These are phyloP conservation scores for Bolboschoenoplectus hybrid DNA, from an alignment of 202 grass and related monocot species.

Conservation along the genomic window DNA sequence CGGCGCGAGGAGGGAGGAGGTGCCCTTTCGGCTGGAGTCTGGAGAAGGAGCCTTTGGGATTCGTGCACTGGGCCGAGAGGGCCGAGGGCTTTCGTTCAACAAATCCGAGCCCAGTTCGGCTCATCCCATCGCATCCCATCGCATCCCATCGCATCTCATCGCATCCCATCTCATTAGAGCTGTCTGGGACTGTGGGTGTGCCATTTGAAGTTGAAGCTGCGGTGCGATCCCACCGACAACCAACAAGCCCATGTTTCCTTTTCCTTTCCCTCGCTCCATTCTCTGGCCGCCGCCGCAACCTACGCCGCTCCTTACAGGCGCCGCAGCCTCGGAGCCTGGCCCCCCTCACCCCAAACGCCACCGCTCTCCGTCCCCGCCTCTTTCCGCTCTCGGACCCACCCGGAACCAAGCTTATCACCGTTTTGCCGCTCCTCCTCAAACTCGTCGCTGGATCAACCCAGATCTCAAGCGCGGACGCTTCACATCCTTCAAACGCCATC, in stretches of 20 bases:
- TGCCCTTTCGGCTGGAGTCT: too few species aligned
- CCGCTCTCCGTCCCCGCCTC: constrained; percentile 36
- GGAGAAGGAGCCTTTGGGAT: too few species aligned
- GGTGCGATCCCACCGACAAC: too few species aligned
- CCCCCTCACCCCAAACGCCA: background rate
- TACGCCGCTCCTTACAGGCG: constrained; percentile 19
- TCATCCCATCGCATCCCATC: too few species aligned
- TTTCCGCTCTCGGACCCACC: constrained; percentile 14
- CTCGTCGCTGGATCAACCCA: constrained; percentile 41
- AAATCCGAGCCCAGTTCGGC: too few species aligned
- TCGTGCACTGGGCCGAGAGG: too few species aligned
- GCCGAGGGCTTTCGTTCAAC: too few species aligned
- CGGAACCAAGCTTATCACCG: constrained; percentile 27
- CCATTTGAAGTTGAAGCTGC: too few species aligned
- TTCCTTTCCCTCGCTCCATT: constrained; percentile 39
- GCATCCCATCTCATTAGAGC: too few species aligned
- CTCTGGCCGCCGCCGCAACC: constrained; percentile 53
- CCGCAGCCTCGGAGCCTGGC: constrained; percentile 19
- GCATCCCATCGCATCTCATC: too few species aligned
- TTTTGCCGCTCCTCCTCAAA: background rate
- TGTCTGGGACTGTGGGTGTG: too few species aligned
- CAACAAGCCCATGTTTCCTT: background rate
- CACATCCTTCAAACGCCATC: constrained; percentile 29
- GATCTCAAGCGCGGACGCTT: constrained; percentile 32
- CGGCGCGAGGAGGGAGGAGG: too few species aligned